Evolutionary conservation across 169 alveolate species (phyloP).

Genomic region (Cryptosporidium canis): DNA sequence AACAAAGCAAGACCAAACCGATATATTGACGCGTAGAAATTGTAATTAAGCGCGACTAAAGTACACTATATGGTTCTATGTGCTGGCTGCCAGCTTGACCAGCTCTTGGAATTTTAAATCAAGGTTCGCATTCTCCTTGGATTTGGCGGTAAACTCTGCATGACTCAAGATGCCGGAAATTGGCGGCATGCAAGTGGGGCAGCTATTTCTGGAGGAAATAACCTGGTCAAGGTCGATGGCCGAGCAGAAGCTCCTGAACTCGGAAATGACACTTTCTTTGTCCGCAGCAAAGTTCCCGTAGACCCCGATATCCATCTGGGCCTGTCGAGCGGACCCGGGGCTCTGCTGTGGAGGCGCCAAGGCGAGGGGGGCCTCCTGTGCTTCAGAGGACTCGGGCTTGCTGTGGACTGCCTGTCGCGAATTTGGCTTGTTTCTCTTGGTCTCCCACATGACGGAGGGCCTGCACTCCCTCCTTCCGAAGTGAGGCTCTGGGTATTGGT

Average conservation of each 20-base stretch:
- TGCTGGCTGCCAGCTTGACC: not conserved
- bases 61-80: not conserved
- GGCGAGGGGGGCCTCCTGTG: not conserved
- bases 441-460: slow-evolving; percentile 73
- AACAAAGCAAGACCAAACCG: too few relatives aligned
- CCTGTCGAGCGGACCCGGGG: not conserved
- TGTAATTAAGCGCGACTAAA: not conserved
- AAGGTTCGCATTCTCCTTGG: not conserved
- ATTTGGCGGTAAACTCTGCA: not conserved
- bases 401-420: not conserved
- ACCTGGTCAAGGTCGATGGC: not conserved
- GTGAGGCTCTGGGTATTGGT: slow-evolving; percentile 10
- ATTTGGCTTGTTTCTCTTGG: slow-evolving; percentile 34
- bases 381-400: not conserved
- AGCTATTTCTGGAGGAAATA: not conserved
- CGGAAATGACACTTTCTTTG: not conserved
- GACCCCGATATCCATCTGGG: not conserved
- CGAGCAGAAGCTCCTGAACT: not conserved
- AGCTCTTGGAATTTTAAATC: not conserved
- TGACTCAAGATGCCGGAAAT: not conserved
- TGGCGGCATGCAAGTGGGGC: not conserved
- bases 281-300: not conserved
- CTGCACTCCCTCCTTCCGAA: slow-evolving; percentile 72
- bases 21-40: not conserved
- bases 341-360: not conserved